Evolutionary conservation across 805 yeast species (phyloP), one percentile per base, ranked within the genome.

Genomic region (Blastobotrys chiropterorum): DNA sequence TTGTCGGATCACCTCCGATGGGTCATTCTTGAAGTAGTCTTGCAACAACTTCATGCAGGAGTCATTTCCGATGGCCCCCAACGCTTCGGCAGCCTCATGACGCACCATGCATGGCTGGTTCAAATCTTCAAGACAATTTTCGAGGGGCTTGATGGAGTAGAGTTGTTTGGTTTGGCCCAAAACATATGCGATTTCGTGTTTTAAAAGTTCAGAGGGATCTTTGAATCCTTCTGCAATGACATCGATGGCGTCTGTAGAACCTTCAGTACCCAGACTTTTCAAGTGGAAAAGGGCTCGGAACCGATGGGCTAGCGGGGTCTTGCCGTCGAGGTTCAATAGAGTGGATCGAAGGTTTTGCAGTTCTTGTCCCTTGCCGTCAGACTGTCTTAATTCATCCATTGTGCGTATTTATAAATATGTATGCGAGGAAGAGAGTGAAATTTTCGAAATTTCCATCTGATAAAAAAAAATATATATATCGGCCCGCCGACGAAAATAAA

Each of bases 11-110:
- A 90, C 97, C 58, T 87, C 75, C 50, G 82, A 70, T 15, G 95
- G 94, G 65, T 95, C 98, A 48, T 83, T 78, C 55, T 73, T 68
- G 60, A 70, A 75, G 68, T 83, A 89, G 50, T 82, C 72, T 56
- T 79, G 71, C 60, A 94, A 78, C 46, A 90, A 66, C 1, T 74
- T 79, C 51, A 94, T 68, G 13, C 95, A 85, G 3, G 79, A 84
- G 41, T 71, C 68, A 68, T 90, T 96, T 46, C 96, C 96, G 49
- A 94, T 75, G 44, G 99, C 99, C 56, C 99, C 99, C 51, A 94
- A 76, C 43, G 98, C 99, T 71, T 94, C 99, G 5, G 99, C 99
- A 15, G 99, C 99, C 70, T 94, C 99, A 69, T 94, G 99, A 69
- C 99, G 85, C 38, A 94, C 99, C 98, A 94, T 94, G 55, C 86